Evolutionary conservation across 1,284 basidiomycete species (phyloP).

Genomic region (Tilletia caries): DNA sequence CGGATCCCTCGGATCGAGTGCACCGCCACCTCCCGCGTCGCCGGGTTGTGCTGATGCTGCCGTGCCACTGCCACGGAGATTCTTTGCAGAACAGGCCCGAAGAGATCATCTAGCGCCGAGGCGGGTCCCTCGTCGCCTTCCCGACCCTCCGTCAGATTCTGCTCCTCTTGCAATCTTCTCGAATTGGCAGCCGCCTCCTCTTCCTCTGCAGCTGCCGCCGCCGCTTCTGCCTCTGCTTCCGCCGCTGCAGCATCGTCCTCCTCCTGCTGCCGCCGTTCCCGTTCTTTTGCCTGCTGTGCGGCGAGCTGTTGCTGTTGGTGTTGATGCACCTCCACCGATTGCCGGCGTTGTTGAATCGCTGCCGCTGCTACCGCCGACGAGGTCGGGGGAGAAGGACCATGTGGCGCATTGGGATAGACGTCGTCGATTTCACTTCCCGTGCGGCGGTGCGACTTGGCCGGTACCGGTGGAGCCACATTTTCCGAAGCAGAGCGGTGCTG

Average conservation of each 20-base stretch:
- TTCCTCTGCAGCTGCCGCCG: not conserved
- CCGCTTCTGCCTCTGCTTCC: not conserved
- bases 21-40: constrained; percentile 23
- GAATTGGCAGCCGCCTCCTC: not conserved
- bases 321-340: constrained; percentile 5
- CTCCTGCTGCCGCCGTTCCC: not conserved
- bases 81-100: constrained; percentile 45
- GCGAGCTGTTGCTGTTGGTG: constrained; percentile 21
- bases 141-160: not conserved
- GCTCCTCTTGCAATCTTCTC: no score
- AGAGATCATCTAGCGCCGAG: constrained; percentile 40
- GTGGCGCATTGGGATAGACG: constrained; percentile 11
- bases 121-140: constrained; percentile 21
- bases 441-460: constrained; percentile 4
- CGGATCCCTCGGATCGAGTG: constrained; percentile 33
- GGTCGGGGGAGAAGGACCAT: not conserved
- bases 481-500: constrained; percentile 15
- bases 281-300: constrained; percentile 17
- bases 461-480: constrained; percentile 9
- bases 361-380: constrained; percentile 5
- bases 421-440: constrained; percentile 23
- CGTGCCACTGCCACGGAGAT: constrained; percentile 39
- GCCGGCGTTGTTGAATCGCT: constrained; percentile 9
- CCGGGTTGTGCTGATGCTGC: constrained; percentile 22
- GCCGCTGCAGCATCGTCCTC: constrained; percentile 1